These are phyloP conservation scores for Camellia japonica DNA, from an alignment of 148 eudicot genomes.

Conservation along the genomic window DNA sequence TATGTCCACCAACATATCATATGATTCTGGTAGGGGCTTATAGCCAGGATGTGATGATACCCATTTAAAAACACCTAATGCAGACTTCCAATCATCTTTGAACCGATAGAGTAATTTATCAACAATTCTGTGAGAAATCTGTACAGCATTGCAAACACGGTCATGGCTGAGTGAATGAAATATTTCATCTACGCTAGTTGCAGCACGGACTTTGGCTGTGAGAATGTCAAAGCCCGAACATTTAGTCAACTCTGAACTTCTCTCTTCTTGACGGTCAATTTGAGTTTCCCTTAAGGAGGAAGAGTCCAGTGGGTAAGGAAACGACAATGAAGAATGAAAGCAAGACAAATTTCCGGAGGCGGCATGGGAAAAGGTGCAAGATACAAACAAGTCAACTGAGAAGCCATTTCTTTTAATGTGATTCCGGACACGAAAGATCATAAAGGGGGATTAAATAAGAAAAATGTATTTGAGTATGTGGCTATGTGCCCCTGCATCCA, in stretches of 20 bases:
- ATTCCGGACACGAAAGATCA: slow-evolving; percentile 25
- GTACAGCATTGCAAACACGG: too few species aligned
- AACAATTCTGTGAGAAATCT: too few species aligned
- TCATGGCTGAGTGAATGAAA: too few species aligned
- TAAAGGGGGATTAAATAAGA: slow-evolving; percentile 6
- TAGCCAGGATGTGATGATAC: slow-evolving; percentile 44
- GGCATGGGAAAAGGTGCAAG: background rate
- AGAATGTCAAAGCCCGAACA: slow-evolving; percentile 36
- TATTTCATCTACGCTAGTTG: background rate
- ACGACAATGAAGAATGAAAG: slow-evolving; percentile 15
- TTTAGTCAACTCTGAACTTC: slow-evolving; percentile 10
- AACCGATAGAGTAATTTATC: too few species aligned
- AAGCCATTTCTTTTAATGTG: slow-evolving; percentile 6
- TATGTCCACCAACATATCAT: slow-evolving; percentile 76
- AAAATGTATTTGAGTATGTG: background rate
- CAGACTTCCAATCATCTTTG: slow-evolving; percentile 20
- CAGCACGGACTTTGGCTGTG: slow-evolving; percentile 36
- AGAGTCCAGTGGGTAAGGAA: background rate
- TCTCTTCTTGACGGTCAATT: slow-evolving; percentile 18
- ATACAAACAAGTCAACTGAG: background rate
- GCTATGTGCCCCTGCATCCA: slow-evolving; percentile 14
- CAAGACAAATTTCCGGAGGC: background rate
- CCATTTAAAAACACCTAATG: slow-evolving; percentile 70
- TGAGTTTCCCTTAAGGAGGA: slow-evolving; percentile 13
- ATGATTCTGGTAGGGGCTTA: slow-evolving; percentile 46